Evolutionary conservation across 2,329 filamentous ascomycete genomes (phyloP), one percentile per base, ranked within the genome.

Genomic region (Fusarium aywerte): DNA sequence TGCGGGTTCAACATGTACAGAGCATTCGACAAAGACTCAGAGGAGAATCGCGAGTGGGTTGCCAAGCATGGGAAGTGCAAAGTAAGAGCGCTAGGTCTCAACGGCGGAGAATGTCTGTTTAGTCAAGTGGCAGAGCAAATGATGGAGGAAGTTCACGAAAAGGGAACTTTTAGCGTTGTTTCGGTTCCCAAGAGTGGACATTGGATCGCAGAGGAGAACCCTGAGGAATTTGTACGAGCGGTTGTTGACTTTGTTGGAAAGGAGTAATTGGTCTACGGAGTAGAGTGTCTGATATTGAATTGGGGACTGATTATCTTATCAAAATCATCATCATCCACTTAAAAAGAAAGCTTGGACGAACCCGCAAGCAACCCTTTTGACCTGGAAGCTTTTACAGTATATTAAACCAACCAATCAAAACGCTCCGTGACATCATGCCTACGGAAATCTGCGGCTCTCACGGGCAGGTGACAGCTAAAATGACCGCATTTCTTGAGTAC

Each of bases 371-470:
- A 71, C 66, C 62, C 56, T 62, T 65, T 47, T 58, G 64, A 18
- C 55, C 49, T 25, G 5, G 23, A n/a, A 35, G 53, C 50, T 20
- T 31, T 29, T 16, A 2, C 7, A 23, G 12, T 10, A 15, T 15
- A n/a, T n/a, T n/a, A n/a, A n/a, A n/a, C n/a, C n/a, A 58, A 15
- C 71, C 71, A 73, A 73, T 73, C 39, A 72, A 8, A 51, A 1
- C 6, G 0, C 48, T 12, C 9, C 11, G 44, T 72, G 68, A 65
- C 61, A 68, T 69, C 62, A 73, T 66, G 67, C 55, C n/a, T 3
- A 49, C 71, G 67, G 65, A 60, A 73, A 73, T 50, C 38, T 49
- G 62, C 71, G 69, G 71, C 71, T 68, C 65, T 70, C 39, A 40
- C 7, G 38, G 39, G 43, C 53, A 50, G 31, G 18, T 64, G 44